phyloP scores from a whole-genome alignment of 2,329 filamentous ascomycete genomes.

The Ceratocystis harringtonii region DNA sequence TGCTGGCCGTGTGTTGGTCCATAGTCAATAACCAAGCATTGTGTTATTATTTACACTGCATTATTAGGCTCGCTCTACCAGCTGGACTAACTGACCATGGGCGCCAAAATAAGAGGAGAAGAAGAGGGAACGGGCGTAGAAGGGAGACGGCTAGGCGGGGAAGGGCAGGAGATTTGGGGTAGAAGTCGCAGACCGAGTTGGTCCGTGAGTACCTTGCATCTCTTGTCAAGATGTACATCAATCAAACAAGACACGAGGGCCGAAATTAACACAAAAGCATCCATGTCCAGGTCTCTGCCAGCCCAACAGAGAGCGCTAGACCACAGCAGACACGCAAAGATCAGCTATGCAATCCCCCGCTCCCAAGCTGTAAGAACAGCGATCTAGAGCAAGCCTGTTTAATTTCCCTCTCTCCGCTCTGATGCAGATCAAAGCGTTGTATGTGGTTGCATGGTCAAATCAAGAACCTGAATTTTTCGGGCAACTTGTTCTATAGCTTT shows the following conservation, averaged over 20 bases:
- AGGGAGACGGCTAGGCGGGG: neutral
- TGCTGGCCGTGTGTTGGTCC: too few species aligned
- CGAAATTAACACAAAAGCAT: neutral
- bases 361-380: neutral
- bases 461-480: neutral
- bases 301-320: neutral
- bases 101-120: too few species aligned
- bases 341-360: neutral
- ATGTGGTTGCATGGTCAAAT: neutral
- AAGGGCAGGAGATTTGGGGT: neutral
- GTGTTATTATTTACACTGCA: too few species aligned
- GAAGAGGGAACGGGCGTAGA: neutral
- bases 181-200: neutral
- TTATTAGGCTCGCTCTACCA: too few species aligned
- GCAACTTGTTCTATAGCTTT: neutral
- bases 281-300: neutral
- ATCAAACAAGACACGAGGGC: neutral
- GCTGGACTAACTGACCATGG: too few species aligned
- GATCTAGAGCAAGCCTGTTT: neutral
- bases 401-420: neutral
- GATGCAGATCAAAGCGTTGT: neutral
- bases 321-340: neutral
- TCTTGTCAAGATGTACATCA: neutral
- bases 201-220: constrained; percentile 3
- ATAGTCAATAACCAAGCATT: too few species aligned